phyloP scores from a whole-genome alignment of 1,284 basidiomycete genomes.

The Hypsizygus ulmarius region DNA sequence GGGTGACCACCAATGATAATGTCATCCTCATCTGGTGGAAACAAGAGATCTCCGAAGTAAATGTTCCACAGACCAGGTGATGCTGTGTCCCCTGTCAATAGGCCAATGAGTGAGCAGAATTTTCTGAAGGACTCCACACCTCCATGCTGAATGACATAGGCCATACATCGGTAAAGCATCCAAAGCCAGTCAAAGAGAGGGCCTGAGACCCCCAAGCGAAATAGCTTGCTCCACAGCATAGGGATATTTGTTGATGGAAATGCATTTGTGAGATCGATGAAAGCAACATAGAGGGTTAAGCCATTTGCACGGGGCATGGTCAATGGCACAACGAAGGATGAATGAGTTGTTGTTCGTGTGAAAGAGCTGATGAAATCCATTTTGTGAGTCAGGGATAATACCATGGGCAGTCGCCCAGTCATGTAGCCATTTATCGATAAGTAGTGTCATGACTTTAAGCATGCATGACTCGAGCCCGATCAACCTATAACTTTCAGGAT shows the following conservation, averaged over 20 bases:
- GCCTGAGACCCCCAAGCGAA: neutral
- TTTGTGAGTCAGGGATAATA: slow-evolving; percentile 2
- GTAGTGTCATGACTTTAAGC: slow-evolving; percentile 29
- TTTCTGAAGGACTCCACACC: neutral
- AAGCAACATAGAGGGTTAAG: neutral
- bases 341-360: neutral
- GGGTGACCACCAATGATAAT: neutral
- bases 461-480: slow-evolving; percentile 33
- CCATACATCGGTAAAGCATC: slow-evolving; percentile 1
- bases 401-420: slow-evolving; percentile 9
- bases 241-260: neutral
- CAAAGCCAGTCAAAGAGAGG: slow-evolving; percentile 6
- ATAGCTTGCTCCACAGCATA: slow-evolving; percentile 3
- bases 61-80: slow-evolving; percentile 9
- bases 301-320: neutral
- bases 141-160: slow-evolving; percentile 3
- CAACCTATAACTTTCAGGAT: slow-evolving; percentile 25
- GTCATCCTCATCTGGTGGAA: slow-evolving; percentile 1
- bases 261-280: too few relatives aligned
- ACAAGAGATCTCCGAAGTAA: neutral
- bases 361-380: neutral
- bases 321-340: neutral
- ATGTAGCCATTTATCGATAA: slow-evolving; percentile 18
- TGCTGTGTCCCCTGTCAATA: slow-evolving; percentile 3
- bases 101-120: neutral